Percentiles rank a stretch among this genome's conserved stretches.
These are phyloP conservation scores for Ceratobasidium sp. DNA, from an alignment of 1,284 basidiomycete species.

Conservation along the genomic window DNA sequence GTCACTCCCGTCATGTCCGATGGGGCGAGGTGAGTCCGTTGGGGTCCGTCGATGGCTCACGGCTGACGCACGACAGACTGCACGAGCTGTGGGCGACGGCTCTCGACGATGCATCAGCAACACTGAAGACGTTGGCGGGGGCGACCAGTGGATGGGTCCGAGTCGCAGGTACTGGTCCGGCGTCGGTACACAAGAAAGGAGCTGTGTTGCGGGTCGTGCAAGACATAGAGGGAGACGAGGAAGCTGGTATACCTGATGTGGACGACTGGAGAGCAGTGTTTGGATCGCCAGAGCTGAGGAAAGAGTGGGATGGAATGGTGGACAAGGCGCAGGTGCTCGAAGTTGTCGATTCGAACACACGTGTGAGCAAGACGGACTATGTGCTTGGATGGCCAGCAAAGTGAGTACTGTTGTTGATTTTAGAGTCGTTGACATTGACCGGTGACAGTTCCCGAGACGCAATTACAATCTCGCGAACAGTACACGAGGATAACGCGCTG, in stretches of 20 bases:
- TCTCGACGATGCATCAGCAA: slow-evolving; percentile 65
- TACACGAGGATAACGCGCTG: slow-evolving; percentile 81
- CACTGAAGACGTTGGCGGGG: slow-evolving; percentile 44
- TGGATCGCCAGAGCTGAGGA: slow-evolving; percentile 82
- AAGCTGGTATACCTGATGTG: slow-evolving; percentile 65
- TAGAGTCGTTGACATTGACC: slow-evolving; percentile 41
- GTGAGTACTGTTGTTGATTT: slow-evolving; percentile 59
- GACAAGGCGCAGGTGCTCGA: slow-evolving; percentile 85
- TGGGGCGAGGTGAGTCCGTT: slow-evolving; percentile 27
- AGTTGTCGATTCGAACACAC: slow-evolving; percentile 83
- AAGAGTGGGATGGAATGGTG: slow-evolving; percentile 93
- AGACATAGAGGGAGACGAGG: slow-evolving; percentile 69
- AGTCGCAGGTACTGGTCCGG: slow-evolving; percentile 42
- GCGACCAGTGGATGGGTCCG: slow-evolving; percentile 51
- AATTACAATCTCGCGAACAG: slow-evolving; percentile 88
- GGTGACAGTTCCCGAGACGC: slow-evolving; percentile 80
- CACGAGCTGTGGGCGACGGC: slow-evolving; percentile 77
- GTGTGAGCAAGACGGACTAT: slow-evolving; percentile 89
- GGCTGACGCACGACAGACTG: slow-evolving; percentile 56
- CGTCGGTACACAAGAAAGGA: slow-evolving; percentile 62
- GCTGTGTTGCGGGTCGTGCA: slow-evolving; percentile 86
- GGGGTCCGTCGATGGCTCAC: background rate
- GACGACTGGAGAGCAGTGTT: slow-evolving; percentile 86
- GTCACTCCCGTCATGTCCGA: slow-evolving; percentile 27
- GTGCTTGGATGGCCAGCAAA: slow-evolving; percentile 96